Evolutionary conservation across 768 basidiomycete species (phyloP), one percentile per base, ranked within the genome.

Genomic region (Boletellus ananiceps): DNA sequence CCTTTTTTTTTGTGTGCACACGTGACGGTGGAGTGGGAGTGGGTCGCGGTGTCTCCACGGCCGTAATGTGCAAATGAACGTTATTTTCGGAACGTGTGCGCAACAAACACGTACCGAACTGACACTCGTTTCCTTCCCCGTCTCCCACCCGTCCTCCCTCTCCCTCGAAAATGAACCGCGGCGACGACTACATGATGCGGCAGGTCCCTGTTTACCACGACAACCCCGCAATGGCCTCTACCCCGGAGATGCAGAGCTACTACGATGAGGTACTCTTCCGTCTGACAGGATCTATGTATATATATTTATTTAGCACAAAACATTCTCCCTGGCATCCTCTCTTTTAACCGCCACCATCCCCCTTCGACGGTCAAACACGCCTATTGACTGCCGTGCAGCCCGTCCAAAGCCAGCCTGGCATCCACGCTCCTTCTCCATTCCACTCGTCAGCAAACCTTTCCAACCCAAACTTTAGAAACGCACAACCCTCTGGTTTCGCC

Each of bases 351-450:
- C 44, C 19, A 51, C 45, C 43, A 35, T 47, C 43, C 21, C 21
- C 37, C 39, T 12, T 58, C 48, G 61, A 29, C 29, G 8, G 29
- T 29, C 29, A 8, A 29, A 29, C 29, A 29, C 29, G 29, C 11
- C 29, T 11, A 11, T 29, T 8, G 38, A 39, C 38, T 23, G 38
- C 6, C 11, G 9, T 25, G 2, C 68, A 74, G 68, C 65, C 63
- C 19, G 45, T 57, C 19, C 61, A 62, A 47, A 65, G 67, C 64
- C 65, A 62, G 50, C 18, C 66, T 44, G 68, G 64, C 66, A 50
- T 35, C 47, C 60, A 74, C 72, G 50, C 67, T 71, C 73, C 54
- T 61, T 71, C 69, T 1, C 51, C 50, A 39, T 61, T 50, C 31
- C 52, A 56, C 6, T 65, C 65, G 1, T 46, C 46, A n/a, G 6